These are phyloP conservation scores for Gnomoniopsis smithogilvyi DNA, from an alignment of 2,329 filamentous ascomycete genomes.

Conservation along the genomic window DNA sequence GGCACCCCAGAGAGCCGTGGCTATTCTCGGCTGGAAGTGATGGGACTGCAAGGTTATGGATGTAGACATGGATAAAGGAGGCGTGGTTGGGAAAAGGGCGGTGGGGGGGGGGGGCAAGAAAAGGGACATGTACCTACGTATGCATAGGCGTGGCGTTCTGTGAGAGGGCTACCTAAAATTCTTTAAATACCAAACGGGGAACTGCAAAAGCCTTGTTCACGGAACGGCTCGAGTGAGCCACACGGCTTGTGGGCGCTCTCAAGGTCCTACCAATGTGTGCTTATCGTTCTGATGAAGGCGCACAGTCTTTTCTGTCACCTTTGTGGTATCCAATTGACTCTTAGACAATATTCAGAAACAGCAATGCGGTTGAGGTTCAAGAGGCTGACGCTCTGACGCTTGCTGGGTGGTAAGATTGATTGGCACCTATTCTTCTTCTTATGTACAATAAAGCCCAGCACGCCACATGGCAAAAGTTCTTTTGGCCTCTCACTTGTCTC, in stretches of 20 bases:
- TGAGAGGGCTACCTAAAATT: conserved; percentile 9
- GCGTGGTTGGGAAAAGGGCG: not conserved
- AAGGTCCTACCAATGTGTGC: not conserved
- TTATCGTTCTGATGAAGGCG: not conserved
- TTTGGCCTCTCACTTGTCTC: not conserved
- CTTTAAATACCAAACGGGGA: conserved; percentile 14
- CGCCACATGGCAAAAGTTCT: not conserved
- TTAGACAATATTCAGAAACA: not conserved
- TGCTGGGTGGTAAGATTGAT: not conserved
- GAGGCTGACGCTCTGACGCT: not conserved
- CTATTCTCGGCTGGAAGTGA: conserved; percentile 91
- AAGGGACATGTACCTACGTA: conserved; percentile 1
- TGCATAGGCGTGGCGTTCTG: conserved; percentile 15
- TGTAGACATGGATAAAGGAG: conserved; percentile 36
- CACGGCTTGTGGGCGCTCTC: not conserved
- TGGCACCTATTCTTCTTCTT: not conserved
- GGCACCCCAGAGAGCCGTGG: conserved; percentile 95
- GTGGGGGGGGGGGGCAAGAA: not conserved
- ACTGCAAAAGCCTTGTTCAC: conserved; percentile 3
- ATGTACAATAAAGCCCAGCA: not conserved
- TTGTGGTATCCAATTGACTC: conserved; percentile 3
- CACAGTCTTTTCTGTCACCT: not conserved
- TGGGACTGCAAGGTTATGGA: conserved; percentile 89
- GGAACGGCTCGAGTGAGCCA: not conserved
- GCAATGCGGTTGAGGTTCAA: not conserved